Evolutionary conservation across 2,329 filamentous ascomycete genomes (phyloP).

Genomic region (Monosporascus sp.): DNA sequence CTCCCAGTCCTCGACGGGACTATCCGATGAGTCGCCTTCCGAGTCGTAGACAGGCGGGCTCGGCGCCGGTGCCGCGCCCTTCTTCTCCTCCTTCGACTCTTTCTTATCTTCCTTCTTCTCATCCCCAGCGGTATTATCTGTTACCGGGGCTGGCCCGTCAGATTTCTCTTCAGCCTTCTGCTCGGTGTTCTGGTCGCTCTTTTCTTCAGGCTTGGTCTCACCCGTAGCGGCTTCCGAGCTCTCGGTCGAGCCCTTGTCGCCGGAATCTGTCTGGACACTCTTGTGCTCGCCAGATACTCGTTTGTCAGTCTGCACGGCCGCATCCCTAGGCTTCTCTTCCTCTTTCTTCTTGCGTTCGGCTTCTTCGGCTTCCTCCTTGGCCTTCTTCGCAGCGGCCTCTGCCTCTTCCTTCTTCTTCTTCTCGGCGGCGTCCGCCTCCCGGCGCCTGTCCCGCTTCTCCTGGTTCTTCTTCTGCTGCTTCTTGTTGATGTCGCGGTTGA

Average conservation of each 20-base stretch:
- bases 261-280: slow-evolving; percentile 18
- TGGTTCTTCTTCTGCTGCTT: slow-evolving; percentile 36
- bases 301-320: slow-evolving; percentile 25
- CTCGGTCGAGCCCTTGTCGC: slow-evolving; percentile 9
- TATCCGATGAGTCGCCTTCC: slow-evolving; percentile 53
- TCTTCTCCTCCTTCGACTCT: slow-evolving; percentile 8
- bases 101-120: slow-evolving; percentile 1
- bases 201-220: background rate
- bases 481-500: slow-evolving; percentile 30
- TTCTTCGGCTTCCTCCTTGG: slow-evolving; percentile 28
- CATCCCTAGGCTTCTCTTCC: slow-evolving; percentile 24
- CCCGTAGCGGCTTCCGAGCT: slow-evolving; percentile 7
- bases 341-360: slow-evolving; percentile 12
- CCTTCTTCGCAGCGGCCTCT: slow-evolving; percentile 16
- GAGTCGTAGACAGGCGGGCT: slow-evolving; percentile 32
- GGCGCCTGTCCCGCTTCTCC: slow-evolving; percentile 29
- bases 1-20: slow-evolving; percentile 55
- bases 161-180: background rate
- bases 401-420: slow-evolving; percentile 35
- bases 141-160: background rate
- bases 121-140: background rate
- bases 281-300: slow-evolving; percentile 19
- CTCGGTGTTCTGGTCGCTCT: background rate
- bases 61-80: slow-evolving; percentile 12
- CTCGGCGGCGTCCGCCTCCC: slow-evolving; percentile 31